These are phyloP conservation scores for Tremellales sp. DNA, from an alignment of 1,284 basidiomycete species.

Conservation along the genomic window DNA sequence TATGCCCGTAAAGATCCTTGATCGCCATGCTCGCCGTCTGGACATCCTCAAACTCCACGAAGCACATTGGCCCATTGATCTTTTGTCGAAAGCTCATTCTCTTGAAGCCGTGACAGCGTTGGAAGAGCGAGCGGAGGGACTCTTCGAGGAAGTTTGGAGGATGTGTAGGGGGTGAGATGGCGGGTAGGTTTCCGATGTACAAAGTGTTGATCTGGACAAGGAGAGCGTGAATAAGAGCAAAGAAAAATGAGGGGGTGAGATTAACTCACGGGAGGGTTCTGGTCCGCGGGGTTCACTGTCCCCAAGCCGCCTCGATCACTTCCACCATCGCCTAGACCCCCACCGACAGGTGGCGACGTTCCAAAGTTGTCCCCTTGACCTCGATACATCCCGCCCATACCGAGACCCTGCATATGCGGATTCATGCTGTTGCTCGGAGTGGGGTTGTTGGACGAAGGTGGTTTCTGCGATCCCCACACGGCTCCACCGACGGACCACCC, in stretches of 20 bases:
- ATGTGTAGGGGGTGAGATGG: constrained; percentile 59
- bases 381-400: constrained; percentile 1
- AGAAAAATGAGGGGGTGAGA: neutral
- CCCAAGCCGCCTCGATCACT: constrained; percentile 12
- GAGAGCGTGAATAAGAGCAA: neutral
- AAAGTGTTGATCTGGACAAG: constrained; percentile 74
- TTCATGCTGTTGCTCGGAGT: neutral
- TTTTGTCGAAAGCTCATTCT: constrained; percentile 93
- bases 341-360: constrained; percentile 17
- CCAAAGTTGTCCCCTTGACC: neutral
- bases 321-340: constrained; percentile 14
- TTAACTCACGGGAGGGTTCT: constrained; percentile 72
- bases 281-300: constrained; percentile 65
- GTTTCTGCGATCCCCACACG: constrained; percentile 4
- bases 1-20: constrained; percentile 86
- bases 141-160: constrained; percentile 79
- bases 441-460: neutral
- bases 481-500: constrained; percentile 41
- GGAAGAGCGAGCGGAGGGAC: constrained; percentile 74
- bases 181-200: constrained; percentile 90
- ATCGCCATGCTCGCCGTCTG: constrained; percentile 76
- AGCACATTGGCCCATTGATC: constrained; percentile 95
- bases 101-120: constrained; percentile 73
- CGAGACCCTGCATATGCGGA: neutral
- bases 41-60: constrained; percentile 95